Evolutionary conservation across 2,329 filamentous ascomycete genomes (phyloP).

Genomic region (Cladophialophora psammophila): DNA sequence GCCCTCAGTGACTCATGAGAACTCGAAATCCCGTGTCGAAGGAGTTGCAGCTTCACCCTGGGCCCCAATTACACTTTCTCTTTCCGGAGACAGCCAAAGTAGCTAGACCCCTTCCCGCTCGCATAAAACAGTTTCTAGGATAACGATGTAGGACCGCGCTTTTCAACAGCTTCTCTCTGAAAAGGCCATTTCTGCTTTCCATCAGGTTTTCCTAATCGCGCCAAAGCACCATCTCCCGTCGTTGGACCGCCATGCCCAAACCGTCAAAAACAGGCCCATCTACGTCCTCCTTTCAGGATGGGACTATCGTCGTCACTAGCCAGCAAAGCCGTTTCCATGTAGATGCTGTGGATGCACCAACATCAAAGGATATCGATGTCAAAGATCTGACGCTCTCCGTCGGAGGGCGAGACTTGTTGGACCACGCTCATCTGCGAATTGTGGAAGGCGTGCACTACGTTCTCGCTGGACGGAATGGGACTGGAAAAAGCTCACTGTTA

Average conservation of each 20-base stretch:
- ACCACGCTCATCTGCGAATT: slow-evolving; percentile 72
- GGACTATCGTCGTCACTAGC: slow-evolving; percentile 37
- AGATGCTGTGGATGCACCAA: slow-evolving; percentile 36
- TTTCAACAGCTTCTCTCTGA: too few species aligned
- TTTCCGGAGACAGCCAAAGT: background rate
- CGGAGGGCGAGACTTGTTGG: slow-evolving; percentile 66
- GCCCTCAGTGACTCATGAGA: slow-evolving; percentile 9
- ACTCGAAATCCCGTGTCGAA: background rate
- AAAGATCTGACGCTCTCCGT: slow-evolving; percentile 38
- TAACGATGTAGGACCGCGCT: background rate
- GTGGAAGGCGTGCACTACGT: slow-evolving; percentile 79
- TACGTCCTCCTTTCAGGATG: slow-evolving; percentile 22
- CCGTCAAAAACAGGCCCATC: slow-evolving; percentile 21
- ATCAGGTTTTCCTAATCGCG: background rate
- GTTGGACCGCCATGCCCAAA: slow-evolving; percentile 21
- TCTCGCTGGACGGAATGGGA: slow-evolving; percentile 79
- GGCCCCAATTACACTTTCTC: background rate
- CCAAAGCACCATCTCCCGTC: background rate
- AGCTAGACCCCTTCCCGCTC: background rate
- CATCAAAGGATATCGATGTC: slow-evolving; percentile 38
- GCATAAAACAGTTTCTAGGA: background rate
- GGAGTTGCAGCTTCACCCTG: background rate
- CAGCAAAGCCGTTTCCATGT: slow-evolving; percentile 40
- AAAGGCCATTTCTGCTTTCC: background rate
- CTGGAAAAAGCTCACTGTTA: slow-evolving; percentile 80